Percentiles rank a stretch among this genome's conserved stretches.
Conservation (phyloP, 371 early-diverging fungal genomes). For the Mortierella sp. region DNA sequence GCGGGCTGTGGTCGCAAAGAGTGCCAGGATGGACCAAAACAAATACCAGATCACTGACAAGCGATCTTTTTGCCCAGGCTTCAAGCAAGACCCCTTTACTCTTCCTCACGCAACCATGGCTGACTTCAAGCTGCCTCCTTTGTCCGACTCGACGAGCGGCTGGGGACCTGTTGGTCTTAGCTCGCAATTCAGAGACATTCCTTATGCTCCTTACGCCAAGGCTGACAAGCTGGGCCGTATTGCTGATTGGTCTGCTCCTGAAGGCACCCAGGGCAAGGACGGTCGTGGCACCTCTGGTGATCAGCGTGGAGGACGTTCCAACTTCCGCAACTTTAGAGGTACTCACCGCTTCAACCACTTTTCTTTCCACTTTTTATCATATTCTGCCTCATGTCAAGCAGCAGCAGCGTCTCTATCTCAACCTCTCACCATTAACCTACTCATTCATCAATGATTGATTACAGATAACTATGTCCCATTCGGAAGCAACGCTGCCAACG, state of each 20-base stretch:
- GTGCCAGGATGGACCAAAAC: slow-evolving; percentile 4
- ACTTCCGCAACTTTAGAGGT: slow-evolving; percentile 74
- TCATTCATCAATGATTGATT: not conserved
- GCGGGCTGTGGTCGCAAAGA: too few relatives aligned
- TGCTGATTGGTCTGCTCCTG: slow-evolving; percentile 90
- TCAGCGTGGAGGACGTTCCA: slow-evolving; percentile 67
- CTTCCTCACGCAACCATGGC: slow-evolving; percentile 7
- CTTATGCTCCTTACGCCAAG: slow-evolving; percentile 96
- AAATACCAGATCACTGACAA: not conserved
- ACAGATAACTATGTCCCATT: slow-evolving; percentile 81
- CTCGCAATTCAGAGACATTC: slow-evolving; percentile 83
- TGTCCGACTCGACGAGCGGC: slow-evolving; percentile 76
- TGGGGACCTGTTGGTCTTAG: slow-evolving; percentile 83
- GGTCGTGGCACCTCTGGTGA: slow-evolving; percentile 66
- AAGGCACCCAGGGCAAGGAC: slow-evolving; percentile 66
- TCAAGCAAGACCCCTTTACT: slow-evolving; percentile 18
- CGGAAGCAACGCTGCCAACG: slow-evolving; percentile 86
- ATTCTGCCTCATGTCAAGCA: too few relatives aligned
- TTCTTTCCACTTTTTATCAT: not conserved
- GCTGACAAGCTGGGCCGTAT: slow-evolving; percentile 93
- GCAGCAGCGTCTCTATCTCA: too few relatives aligned
- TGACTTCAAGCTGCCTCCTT: slow-evolving; percentile 73
- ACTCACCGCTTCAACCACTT: slow-evolving; percentile 9
- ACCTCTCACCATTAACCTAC: not conserved
- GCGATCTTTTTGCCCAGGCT: slow-evolving; percentile 12